phyloP scores from a whole-genome alignment of 2,329 filamentous ascomycete genomes.

The Coleophoma cylindrospora region DNA sequence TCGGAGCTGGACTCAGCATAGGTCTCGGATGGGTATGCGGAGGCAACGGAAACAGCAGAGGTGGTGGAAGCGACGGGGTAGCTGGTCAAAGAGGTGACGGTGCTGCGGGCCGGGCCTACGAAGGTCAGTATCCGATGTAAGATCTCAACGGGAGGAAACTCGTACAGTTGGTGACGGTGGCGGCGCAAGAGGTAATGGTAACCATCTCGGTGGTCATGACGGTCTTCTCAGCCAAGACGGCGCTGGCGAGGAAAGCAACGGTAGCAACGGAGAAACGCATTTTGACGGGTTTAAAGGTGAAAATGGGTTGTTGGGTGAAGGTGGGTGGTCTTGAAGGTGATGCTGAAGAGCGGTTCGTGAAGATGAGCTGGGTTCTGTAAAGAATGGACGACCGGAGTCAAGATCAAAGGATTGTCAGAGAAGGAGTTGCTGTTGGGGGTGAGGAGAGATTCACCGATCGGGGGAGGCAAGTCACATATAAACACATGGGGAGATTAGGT shows the following conservation, averaged over 20 bases:
- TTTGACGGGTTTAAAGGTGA: slow-evolving; percentile 20
- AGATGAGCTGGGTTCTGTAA: slow-evolving; percentile 15
- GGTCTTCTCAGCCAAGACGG: slow-evolving; percentile 28
- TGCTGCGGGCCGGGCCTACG: slow-evolving; percentile 15
- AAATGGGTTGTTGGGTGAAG: slow-evolving; percentile 4
- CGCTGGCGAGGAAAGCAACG: slow-evolving; percentile 27
- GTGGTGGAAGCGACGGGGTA: slow-evolving; percentile 12
- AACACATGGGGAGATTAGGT: slow-evolving; percentile 14
- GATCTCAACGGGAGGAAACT: not conserved
- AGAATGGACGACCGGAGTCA: slow-evolving; percentile 28
- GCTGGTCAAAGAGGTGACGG: slow-evolving; percentile 14
- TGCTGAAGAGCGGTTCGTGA: slow-evolving; percentile 15
- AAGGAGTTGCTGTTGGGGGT: slow-evolving; percentile 16
- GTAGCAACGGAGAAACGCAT: slow-evolving; percentile 32
- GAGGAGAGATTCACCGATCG: slow-evolving; percentile 6
- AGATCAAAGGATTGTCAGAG: slow-evolving; percentile 12
- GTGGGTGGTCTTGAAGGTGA: slow-evolving; percentile 2
- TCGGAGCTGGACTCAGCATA: not conserved
- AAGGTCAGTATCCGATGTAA: not conserved
- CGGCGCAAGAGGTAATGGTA: slow-evolving; percentile 46
- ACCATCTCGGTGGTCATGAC: slow-evolving; percentile 45
- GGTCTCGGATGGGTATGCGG: not conserved
- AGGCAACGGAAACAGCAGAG: not conserved
- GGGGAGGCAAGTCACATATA: slow-evolving; percentile 10
- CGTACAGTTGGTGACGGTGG: slow-evolving; percentile 41